Conservation (phyloP, 306 rosid genomes). For the Leucaena leucocephala region DNA sequence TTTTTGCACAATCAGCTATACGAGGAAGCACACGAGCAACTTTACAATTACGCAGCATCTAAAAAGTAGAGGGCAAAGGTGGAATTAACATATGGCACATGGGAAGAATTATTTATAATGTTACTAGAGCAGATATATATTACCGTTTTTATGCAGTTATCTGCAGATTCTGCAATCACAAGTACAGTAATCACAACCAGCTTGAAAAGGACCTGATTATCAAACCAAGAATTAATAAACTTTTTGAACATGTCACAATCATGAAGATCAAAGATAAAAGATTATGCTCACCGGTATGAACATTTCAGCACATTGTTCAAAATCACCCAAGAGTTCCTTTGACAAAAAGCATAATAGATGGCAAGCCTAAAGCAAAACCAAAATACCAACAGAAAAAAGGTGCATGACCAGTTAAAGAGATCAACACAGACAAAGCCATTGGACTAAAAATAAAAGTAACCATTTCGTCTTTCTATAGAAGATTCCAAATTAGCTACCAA, state of each 20-base stretch:
- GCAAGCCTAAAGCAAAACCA: slow-evolving; percentile 69
- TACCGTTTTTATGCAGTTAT: slow-evolving; percentile 99
- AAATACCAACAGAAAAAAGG: slow-evolving; percentile 27
- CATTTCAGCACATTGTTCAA: slow-evolving; percentile 90
- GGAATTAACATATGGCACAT: slow-evolving; percentile 30
- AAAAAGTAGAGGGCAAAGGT: slow-evolving; percentile 31
- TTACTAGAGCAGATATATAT: slow-evolving; percentile 24
- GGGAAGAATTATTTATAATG: neutral
- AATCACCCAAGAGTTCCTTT: slow-evolving; percentile 97
- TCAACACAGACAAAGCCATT: slow-evolving; percentile 26
- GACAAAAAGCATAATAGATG: slow-evolving; percentile 94
- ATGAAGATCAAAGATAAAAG: slow-evolving; percentile 33
- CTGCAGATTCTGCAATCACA: slow-evolving; percentile 99
- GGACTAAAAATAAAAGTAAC: slow-evolving; percentile 24
- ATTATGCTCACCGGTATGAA: slow-evolving; percentile 84
- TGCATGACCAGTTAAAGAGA: slow-evolving; percentile 29
- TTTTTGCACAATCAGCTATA: slow-evolving; percentile 87
- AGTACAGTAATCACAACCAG: slow-evolving; percentile 99
- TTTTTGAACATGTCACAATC: slow-evolving; percentile 32
- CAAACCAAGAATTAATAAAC: slow-evolving; percentile 46
- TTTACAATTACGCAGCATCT: slow-evolving; percentile 99
- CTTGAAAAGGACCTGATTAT: slow-evolving; percentile 98
- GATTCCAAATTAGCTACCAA: neutral
- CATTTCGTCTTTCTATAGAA: neutral
- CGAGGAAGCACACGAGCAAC: slow-evolving; percentile 96